Percentiles rank a stretch among this genome's conserved stretches.
Evolutionary conservation across 305 asterid species (phyloP).

Genomic region (Fraxinus floribunda): DNA sequence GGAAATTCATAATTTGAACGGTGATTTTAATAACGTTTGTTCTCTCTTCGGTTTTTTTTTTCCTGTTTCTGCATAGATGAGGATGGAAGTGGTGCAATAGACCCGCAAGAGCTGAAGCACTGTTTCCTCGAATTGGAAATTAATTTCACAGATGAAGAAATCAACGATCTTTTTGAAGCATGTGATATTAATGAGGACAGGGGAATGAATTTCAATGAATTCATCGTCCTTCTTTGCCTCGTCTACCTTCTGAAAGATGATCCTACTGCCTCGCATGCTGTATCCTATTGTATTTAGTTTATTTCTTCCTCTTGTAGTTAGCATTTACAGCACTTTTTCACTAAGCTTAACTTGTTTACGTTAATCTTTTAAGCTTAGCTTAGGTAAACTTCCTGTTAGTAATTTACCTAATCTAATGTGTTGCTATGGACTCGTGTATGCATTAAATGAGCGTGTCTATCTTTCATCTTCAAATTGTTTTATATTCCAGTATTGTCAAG

Average conservation of each 20-base stretch:
- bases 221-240: slow-evolving; percentile 85
- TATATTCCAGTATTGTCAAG: not conserved
- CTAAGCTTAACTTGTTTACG: not conserved
- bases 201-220: slow-evolving; percentile 74
- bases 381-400: not conserved
- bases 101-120: slow-evolving; percentile 69
- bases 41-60: not conserved
- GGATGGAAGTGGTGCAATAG: slow-evolving; percentile 75
- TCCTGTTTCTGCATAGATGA: slow-evolving; percentile 37
- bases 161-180: slow-evolving; percentile 64
- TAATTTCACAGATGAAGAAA: slow-evolving; percentile 66
- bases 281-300: slow-evolving; percentile 39
- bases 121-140: slow-evolving; percentile 65
- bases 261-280: slow-evolving; percentile 41
- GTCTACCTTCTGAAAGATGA: slow-evolving; percentile 78
- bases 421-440: not conserved
- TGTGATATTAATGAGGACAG: slow-evolving; percentile 78
- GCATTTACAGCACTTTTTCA: not conserved
- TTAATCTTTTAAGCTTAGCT: not conserved
- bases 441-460: not conserved
- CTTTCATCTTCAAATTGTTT: not conserved
- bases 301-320: not conserved
- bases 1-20: not conserved
- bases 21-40: not conserved
- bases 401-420: not conserved